Base-by-base conservation (phyloP, 108 stramenopile species). In the Mayamaea pseudoterrestris region DNA sequence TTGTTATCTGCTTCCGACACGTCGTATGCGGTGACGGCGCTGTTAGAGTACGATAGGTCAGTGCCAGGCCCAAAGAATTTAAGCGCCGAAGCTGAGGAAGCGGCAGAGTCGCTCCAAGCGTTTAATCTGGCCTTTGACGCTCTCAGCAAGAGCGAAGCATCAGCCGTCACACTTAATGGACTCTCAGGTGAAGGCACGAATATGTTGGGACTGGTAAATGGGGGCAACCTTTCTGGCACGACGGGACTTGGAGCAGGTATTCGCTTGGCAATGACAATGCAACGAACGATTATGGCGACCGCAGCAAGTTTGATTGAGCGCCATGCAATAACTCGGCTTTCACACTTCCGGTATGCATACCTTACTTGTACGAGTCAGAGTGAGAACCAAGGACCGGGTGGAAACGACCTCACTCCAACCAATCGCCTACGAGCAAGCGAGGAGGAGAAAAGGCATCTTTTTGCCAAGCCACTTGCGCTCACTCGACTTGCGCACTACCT, bases 331-430 rank as follows among this genome's bases (percentile, higher is more conserved):
- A 76, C 77, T 13, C 66, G 78, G 3, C 71, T 86, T 14, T 76
- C 71, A 31, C 84, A 91, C 47, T 86, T 91, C 49, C 81, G 90
- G 5, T 91, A 86, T 45, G 90, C 90, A 29, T 83, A 85, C 43
- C 44, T 86, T 12, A 80, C 79, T 16, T 79, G 69, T 41, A 63
- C 80, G 5, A 61, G 73, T 30, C 20, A 17, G 9, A 31, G 31
- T 20, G 26, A 17, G 13, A 21, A 46, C 14, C 46, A 47, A 26
- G 27, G 29, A 22, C 30, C 23, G 53, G 25, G 58, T 43, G 37
- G 8, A 42, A 40, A 44, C 27, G 43, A 44, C 16, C 27, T 26
- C 44, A 31, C 53, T 17, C 23, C 56, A 0, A n/a, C n/a, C n/a
- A n/a, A n/a, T n/a, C n/a, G n/a, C n/a, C n/a, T n/a, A n/a, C n/a